Conservation (phyloP, 192 early-diverging fungal genomes). For the Rhizophagus clarus region DNA sequence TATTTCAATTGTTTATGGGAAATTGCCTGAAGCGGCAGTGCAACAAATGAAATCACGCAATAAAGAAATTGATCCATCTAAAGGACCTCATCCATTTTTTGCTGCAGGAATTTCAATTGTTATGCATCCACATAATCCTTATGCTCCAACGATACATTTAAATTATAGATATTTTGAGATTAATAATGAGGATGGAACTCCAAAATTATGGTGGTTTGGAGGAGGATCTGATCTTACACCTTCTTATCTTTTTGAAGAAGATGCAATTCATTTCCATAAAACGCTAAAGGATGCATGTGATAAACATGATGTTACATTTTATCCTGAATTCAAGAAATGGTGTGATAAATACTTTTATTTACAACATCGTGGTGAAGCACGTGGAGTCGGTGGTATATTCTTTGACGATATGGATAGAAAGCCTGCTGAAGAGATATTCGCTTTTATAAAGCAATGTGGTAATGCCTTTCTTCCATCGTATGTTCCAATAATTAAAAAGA, state of each 20-base stretch:
- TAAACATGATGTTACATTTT: constrained; percentile 79
- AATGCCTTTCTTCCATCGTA: constrained; percentile 82
- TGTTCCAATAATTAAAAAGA: constrained; percentile 80
- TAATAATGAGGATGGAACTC: constrained; percentile 56
- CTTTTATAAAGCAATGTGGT: constrained; percentile 84
- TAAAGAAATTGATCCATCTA: constrained; percentile 56
- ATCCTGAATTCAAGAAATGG: constrained; percentile 92
- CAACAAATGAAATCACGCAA: constrained; percentile 91
- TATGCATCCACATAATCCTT: constrained; percentile 94
- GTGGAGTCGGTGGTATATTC: constrained; percentile 97
- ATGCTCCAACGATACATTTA: constrained; percentile 94
- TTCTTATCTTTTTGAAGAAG: constrained; percentile 85
- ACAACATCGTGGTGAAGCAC: constrained; percentile 83
- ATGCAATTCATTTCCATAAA: constrained; percentile 92
- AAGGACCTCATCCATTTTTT: constrained; percentile 75
- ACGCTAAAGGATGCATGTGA: constrained; percentile 93
- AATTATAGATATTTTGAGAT: constrained; percentile 99
- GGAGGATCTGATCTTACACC: constrained; percentile 97
- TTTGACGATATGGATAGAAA: constrained; percentile 93
- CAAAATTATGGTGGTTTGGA: constrained; percentile 92
- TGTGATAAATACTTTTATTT: constrained; percentile 94
- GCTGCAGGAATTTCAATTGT: constrained; percentile 91
- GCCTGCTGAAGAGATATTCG: constrained; percentile 74
- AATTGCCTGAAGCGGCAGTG: constrained; percentile 74
- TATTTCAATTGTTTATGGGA: constrained; percentile 84